phyloP scores from a whole-genome alignment of 495 filamentous ascomycete species.

The Lophium mytilinum region DNA sequence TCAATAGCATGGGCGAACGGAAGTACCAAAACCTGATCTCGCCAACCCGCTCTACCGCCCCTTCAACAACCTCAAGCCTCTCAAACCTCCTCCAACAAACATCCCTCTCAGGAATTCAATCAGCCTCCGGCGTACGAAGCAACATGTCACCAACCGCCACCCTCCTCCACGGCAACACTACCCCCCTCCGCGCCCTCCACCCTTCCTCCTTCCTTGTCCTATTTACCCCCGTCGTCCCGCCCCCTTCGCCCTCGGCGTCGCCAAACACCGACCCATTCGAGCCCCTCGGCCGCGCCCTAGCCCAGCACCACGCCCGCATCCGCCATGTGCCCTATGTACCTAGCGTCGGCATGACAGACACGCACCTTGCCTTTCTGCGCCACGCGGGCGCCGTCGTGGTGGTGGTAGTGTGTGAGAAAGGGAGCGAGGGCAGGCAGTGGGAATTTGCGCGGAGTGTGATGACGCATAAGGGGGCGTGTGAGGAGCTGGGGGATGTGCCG shows the following conservation, averaged over 20 bases:
- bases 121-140: background rate
- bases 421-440: conserved; percentile 7
- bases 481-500: conserved; percentile 3
- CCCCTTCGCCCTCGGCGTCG: conserved; percentile 11
- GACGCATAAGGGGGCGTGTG: background rate
- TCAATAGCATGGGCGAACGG: conserved; percentile 14
- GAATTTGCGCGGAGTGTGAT: conserved; percentile 13
- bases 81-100: conserved; percentile 2
- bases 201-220: conserved; percentile 19
- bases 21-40: conserved; percentile 7
- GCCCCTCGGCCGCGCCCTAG: conserved; percentile 31
- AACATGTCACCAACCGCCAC: conserved; percentile 1
- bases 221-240: conserved; percentile 26
- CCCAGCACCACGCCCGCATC: conserved; percentile 24
- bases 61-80: conserved; percentile 3
- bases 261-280: conserved; percentile 37
- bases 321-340: conserved; percentile 36
- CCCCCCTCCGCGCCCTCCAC: conserved; percentile 13
- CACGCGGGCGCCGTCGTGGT: conserved; percentile 21
- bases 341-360: conserved; percentile 29
- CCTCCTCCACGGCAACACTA: background rate
- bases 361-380: conserved; percentile 31
- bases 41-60: background rate
- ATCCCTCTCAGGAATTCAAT: background rate
- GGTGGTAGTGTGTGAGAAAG: conserved; percentile 22